Evolutionary conservation across 1,284 basidiomycete species (phyloP), one percentile per base, ranked within the genome.

Genomic region (Peniophora sp.): DNA sequence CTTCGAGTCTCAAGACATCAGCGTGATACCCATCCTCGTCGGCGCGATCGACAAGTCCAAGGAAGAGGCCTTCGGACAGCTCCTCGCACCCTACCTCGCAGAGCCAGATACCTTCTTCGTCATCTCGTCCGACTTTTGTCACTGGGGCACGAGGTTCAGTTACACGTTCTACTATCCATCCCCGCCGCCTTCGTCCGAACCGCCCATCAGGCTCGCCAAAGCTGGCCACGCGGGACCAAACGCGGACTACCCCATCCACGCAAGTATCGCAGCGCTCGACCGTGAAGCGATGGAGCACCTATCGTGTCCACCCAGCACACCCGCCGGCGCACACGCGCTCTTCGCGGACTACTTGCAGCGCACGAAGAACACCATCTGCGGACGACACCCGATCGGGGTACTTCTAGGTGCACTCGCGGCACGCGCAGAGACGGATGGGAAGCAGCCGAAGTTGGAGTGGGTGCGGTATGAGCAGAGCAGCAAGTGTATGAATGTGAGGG

Each of bases 311-410:
- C 81, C 78, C 11, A 67, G 64, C 46, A 72, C 69, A 18, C 79
- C 79, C 0, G 60, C 64, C 9, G 64, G 69, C 48, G 81, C 76
- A 3, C 92, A 91, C 59, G 64, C 64, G 14, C 68, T 73, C 17
- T 97, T 96, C 65, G 72, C 81, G 1, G 68, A 73, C 5, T 98
- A 99, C 63, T 75, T 99, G 2, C 65, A 72, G 15, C 67, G 76
- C 54, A 98, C 96, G 17, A 81, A 87, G 72, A 99, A 99, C 68
- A 99, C 97, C 0, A 96, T 99, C 42, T 99, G 97, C 60, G 96
- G 97, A 0, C 74, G 94, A 47, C 93, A 97, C 62, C 94, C 97
- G 0, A 97, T 99, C 54, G 91, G 93, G 0, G 88, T 98, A 0
- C 72, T 99, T 3, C 72, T 99, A 3, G 87, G 85, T 3, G 85